Percentiles rank a stretch among this genome's conserved stretches.
phyloP scores from a whole-genome alignment of 345 rosid species.

The Murraya koenigii region DNA sequence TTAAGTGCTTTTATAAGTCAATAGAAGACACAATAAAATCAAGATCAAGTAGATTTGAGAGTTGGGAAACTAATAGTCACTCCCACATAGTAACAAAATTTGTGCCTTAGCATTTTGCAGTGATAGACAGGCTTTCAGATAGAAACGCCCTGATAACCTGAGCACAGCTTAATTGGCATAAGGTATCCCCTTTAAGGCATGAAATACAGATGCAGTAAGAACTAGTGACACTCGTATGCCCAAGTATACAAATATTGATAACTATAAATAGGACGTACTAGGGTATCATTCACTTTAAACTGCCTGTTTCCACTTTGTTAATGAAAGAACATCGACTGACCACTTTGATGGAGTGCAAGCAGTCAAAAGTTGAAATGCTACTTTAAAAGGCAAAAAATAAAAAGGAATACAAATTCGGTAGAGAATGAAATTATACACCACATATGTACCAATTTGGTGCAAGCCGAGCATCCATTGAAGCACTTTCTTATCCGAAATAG shows the following conservation, averaged over 20 bases:
- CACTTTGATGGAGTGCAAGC: neutral
- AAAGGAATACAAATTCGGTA: neutral
- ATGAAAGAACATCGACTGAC: neutral
- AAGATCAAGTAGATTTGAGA: neutral
- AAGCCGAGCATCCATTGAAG: slow-evolving; percentile 76
- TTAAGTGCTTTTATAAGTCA: slow-evolving; percentile 9
- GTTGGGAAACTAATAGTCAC: neutral
- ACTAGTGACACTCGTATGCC: neutral
- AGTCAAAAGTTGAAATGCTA: neutral
- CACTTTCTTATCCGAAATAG: slow-evolving; percentile 59
- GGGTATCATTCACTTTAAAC: neutral
- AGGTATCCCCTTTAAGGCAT: neutral
- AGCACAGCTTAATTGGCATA: neutral
- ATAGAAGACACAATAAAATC: neutral
- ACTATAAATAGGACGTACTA: neutral
- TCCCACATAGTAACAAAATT: neutral
- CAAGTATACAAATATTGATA: neutral
- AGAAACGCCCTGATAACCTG: slow-evolving; percentile 5
- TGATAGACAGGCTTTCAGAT: neutral
- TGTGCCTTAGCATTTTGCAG: neutral
- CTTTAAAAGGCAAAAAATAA: neutral
- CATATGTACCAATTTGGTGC: slow-evolving; percentile 81
- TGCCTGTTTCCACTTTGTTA: neutral
- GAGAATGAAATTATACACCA: slow-evolving; percentile 14
- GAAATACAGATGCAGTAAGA: neutral